Conservation (phyloP, 192 early-diverging fungal species). For the Coemansia sp. region DNA sequence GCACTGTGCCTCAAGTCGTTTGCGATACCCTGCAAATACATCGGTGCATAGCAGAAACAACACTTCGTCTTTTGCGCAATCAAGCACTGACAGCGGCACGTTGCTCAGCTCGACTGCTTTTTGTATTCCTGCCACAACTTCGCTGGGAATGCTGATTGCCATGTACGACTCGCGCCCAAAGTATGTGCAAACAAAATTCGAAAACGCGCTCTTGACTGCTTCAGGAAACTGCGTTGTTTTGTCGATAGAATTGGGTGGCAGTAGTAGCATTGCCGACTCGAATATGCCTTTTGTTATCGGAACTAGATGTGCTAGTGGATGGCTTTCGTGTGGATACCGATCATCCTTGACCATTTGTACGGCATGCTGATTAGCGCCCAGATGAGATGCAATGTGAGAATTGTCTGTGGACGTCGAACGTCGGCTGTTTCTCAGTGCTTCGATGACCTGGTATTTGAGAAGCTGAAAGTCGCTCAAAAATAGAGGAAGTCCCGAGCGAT, state of each 20-base stretch:
- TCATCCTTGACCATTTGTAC: slow-evolving; percentile 10
- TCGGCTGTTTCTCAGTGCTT: slow-evolving; percentile 14
- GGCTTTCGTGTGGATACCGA: slow-evolving; percentile 13
- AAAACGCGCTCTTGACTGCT: slow-evolving; percentile 24
- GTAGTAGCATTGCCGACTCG: slow-evolving; percentile 36
- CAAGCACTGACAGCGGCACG: slow-evolving; percentile 35
- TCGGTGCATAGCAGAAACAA: slow-evolving; percentile 47
- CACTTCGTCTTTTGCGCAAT: slow-evolving; percentile 47
- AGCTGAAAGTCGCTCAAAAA: slow-evolving; percentile 40
- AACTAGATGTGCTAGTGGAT: slow-evolving; percentile 12
- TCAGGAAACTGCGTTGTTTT: slow-evolving; percentile 34
- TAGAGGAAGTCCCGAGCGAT: slow-evolving; percentile 27
- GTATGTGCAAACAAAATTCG: slow-evolving; percentile 30
- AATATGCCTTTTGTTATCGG: slow-evolving; percentile 45
- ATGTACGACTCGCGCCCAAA: slow-evolving; percentile 26
- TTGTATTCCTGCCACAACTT: slow-evolving; percentile 23
- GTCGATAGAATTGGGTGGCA: slow-evolving; percentile 23
- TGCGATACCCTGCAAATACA: slow-evolving; percentile 33
- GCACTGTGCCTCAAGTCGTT: slow-evolving; percentile 17
- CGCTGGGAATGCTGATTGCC: slow-evolving; percentile 35
- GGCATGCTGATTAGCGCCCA: neutral
- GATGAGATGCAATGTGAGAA: neutral
- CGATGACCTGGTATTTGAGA: slow-evolving; percentile 38
- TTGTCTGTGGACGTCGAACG: neutral
- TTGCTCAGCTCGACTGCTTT: slow-evolving; percentile 23